These are phyloP conservation scores for Cladosporium cucumerinum DNA, from an alignment of 2,329 filamentous ascomycete species.

Conservation along the genomic window DNA sequence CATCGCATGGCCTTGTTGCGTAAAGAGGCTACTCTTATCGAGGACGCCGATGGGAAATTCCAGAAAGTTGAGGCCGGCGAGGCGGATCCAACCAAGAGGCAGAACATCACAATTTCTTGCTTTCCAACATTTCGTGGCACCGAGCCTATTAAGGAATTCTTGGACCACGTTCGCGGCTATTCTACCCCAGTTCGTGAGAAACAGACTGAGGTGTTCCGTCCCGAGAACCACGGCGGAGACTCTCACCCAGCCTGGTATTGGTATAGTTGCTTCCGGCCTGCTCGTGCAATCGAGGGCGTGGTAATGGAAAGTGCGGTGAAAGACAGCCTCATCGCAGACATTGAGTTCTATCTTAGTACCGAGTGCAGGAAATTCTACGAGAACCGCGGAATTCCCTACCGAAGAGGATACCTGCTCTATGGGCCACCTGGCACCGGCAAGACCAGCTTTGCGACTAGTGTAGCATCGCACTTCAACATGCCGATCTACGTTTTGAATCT, in stretches of 20 bases:
- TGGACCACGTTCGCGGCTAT: background rate
- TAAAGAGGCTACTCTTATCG: background rate
- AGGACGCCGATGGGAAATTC: background rate
- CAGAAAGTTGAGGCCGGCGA: constrained; percentile 3
- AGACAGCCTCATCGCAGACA: constrained; percentile 60
- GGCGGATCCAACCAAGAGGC: background rate
- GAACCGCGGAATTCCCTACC: constrained; percentile 1
- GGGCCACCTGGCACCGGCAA: constrained; percentile 94
- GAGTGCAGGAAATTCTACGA: constrained; percentile 58
- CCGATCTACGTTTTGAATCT: background rate
- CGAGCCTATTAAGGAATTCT: background rate
- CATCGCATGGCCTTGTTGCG: constrained; percentile 11
- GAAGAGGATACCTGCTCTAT: constrained; percentile 83
- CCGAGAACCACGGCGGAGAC: background rate
- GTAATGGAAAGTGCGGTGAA: constrained; percentile 67
- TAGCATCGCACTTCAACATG: constrained; percentile 51
- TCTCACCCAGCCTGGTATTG: constrained; percentile 56
- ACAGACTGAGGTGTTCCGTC: background rate
- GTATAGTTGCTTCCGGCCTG: constrained; percentile 46
- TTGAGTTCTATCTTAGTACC: constrained; percentile 72
- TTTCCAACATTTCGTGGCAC: background rate
- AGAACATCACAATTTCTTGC: background rate
- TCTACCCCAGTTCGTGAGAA: background rate
- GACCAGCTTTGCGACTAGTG: constrained; percentile 96
- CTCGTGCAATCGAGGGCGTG: constrained; percentile 68